Conservation (phyloP, 2,329 filamentous ascomycete species). For the Talaromyces amestolkiae region DNA sequence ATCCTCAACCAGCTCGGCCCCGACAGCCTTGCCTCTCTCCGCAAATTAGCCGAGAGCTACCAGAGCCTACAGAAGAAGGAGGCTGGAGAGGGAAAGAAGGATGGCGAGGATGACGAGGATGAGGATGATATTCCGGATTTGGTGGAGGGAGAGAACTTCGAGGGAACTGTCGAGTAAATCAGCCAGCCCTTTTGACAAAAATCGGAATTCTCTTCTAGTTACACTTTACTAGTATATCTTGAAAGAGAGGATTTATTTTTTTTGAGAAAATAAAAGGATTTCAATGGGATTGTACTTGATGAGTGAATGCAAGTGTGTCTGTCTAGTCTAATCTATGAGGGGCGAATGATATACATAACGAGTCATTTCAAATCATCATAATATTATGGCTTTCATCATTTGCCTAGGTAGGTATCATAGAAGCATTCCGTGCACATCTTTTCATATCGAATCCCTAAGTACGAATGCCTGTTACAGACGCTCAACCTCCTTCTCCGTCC, state of each 20-base stretch:
- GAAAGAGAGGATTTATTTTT: background rate
- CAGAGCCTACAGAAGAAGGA: slow-evolving; percentile 97
- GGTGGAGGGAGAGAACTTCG: slow-evolving; percentile 96
- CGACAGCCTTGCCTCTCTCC: slow-evolving; percentile 93
- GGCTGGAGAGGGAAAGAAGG: slow-evolving; percentile 71
- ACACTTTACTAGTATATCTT: background rate
- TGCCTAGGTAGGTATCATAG: too few species aligned
- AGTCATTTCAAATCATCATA: background rate
- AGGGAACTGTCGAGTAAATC: slow-evolving; percentile 89
- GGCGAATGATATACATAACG: slow-evolving; percentile 13
- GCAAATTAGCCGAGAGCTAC: slow-evolving; percentile 99
- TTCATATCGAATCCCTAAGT: background rate
- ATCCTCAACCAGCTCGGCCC: slow-evolving; percentile 99
- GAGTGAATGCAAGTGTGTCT: background rate
- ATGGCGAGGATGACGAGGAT: slow-evolving; percentile 65
- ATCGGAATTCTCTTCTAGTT: background rate
- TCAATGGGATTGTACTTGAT: background rate
- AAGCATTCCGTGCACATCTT: background rate
- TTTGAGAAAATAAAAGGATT: background rate
- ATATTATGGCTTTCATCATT: background rate
- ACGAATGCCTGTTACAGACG: background rate
- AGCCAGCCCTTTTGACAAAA: background rate
- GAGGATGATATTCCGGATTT: slow-evolving; percentile 89
- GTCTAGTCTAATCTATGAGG: background rate
- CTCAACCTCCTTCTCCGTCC: slow-evolving; percentile 35